Evolutionary conservation across 805 yeast genomes (phyloP), one percentile per base, ranked within the genome.

Genomic region (Pichia scutulata): DNA sequence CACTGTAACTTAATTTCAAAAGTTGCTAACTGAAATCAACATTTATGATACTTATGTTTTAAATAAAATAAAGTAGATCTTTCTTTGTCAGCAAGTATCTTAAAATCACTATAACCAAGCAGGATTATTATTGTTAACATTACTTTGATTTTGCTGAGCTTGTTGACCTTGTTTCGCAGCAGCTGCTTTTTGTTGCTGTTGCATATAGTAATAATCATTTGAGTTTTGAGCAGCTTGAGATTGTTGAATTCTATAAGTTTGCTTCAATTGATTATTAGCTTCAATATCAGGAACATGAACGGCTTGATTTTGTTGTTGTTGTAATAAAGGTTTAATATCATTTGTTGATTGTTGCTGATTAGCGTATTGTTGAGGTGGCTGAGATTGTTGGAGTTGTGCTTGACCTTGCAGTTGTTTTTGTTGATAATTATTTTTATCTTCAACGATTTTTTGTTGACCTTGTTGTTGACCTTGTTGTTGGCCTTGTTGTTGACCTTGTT

Each of bases 231-330:
- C 57, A 41, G 48, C 54, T 23, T 51, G 58, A 53, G 56, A 57
- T 43, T 55, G 56, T 41, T 55, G 53, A 41, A 51, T 39, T 39
- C 52, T 49, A 23, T 50, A 50, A 22, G 52, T 46, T 43, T 50
- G 52, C 22, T 50, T 50, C 21, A 50, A 30, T n/a, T 52, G 18
- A 57, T 50, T 21, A 60, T 64, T 52, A 0, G 54, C 54, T 43
- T 52, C 54, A 21, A 52, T 47, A 43, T 65, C 69, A 14, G 69
- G 69, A 21, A 65, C 69, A 21, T 55, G 63, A 21, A 61, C 57
- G 16, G 66, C 69, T 51, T 57, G 62, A 36, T 60, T 60, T 52
- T 63, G 67, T 39, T 57, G 42, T 46, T 64, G 66, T 54, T 65
- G 69, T 52, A 64, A 47, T 16, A 64, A 51, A 18, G 68, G 68